phyloP scores from a whole-genome alignment of 768 basidiomycete genomes.

The Calocybe cyanea region DNA sequence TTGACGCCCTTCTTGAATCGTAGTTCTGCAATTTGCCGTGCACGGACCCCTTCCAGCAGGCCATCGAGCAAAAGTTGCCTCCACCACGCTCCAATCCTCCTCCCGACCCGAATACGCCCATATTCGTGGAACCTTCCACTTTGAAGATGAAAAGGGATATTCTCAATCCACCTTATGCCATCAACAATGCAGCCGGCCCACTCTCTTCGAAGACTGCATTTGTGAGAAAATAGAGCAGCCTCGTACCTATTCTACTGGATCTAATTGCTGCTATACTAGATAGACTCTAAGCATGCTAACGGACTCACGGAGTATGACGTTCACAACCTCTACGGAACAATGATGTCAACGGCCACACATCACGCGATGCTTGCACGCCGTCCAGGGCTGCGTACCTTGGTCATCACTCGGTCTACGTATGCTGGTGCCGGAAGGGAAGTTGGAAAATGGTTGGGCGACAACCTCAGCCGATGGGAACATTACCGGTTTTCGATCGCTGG shows the following conservation, averaged over 20 bases:
- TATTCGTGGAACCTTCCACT: slow-evolving; percentile 33
- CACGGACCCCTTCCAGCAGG: slow-evolving; percentile 55
- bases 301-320: slow-evolving; percentile 57
- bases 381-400: slow-evolving; percentile 54
- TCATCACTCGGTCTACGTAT: slow-evolving; percentile 73
- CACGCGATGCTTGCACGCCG: slow-evolving; percentile 60
- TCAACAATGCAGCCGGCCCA: slow-evolving; percentile 52
- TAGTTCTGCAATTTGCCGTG: slow-evolving; percentile 67
- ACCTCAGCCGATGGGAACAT: slow-evolving; percentile 54
- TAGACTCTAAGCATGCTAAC: slow-evolving; percentile 49
- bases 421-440: slow-evolving; percentile 62
- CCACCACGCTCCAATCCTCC: slow-evolving; percentile 47
- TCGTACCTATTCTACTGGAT: too few relatives aligned
- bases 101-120: slow-evolving; percentile 50
- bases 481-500: slow-evolving; percentile 59
- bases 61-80: slow-evolving; percentile 47
- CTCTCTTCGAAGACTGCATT: slow-evolving; percentile 54
- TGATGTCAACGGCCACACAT: slow-evolving; percentile 65
- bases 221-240: slow-evolving; percentile 28
- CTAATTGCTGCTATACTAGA: slow-evolving; percentile 29
- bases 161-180: slow-evolving; percentile 52
- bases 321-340: slow-evolving; percentile 66
- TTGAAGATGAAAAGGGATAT: slow-evolving; percentile 27
- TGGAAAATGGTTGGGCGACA: slow-evolving; percentile 74
- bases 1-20: too few relatives aligned